A percentile compares a stretch with the other conserved stretches of the same genome.
Conservation (phyloP, 352 stramenopile genomes). For the Aphanomyces invadans region DNA sequence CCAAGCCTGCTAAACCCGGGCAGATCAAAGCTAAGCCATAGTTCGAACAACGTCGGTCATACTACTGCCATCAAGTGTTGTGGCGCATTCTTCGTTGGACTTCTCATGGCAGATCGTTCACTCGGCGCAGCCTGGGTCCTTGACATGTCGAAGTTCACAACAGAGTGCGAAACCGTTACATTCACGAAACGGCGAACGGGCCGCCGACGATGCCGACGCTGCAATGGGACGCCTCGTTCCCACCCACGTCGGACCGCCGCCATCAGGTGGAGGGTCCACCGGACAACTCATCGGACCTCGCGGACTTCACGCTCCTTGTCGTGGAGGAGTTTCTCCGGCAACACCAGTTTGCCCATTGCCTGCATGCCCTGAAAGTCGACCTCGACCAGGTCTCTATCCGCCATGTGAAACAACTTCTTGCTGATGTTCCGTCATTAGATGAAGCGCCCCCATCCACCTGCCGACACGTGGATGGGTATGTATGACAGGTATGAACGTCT, state of each 20-base stretch:
- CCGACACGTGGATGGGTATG: slow-evolving; percentile 56
- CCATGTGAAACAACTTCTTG: background rate
- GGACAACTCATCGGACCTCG: too few species aligned
- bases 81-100: too few species aligned
- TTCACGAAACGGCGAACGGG: background rate
- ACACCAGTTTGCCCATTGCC: slow-evolving; percentile 34
- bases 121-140: too few species aligned
- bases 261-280: too few species aligned
- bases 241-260: background rate
- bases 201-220: background rate
- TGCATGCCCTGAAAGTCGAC: slow-evolving; percentile 34
- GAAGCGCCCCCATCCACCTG: slow-evolving; percentile 15
- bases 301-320: slow-evolving; percentile 46
- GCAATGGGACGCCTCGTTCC: background rate
- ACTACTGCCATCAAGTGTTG: too few species aligned
- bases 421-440: too few species aligned
- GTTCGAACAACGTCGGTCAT: too few species aligned
- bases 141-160: too few species aligned
- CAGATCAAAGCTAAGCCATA: too few species aligned
- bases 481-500: slow-evolving; percentile 26
- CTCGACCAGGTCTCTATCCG: slow-evolving; percentile 30
- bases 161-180: too few species aligned
- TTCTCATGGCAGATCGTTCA: too few species aligned
- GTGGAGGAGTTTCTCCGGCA: slow-evolving; percentile 51
- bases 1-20: too few species aligned